phyloP scores from a whole-genome alignment of 345 rosid genomes.

The Rhizophora apiculata region DNA sequence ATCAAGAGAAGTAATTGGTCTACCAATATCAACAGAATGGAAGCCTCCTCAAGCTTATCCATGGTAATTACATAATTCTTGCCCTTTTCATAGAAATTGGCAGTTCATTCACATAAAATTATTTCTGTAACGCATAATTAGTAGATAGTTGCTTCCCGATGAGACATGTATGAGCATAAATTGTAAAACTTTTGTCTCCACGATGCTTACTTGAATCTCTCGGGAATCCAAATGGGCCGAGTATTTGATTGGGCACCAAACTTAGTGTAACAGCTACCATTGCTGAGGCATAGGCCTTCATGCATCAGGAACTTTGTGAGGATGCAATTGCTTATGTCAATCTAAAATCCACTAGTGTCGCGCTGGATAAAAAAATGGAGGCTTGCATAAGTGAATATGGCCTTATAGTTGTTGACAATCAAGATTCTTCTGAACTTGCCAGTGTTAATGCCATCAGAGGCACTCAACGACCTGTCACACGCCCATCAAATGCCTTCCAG shows the following conservation, averaged over 20 bases:
- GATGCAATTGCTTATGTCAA: conserved; percentile 49
- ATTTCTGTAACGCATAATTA: no score
- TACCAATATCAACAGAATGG: conserved; percentile 51
- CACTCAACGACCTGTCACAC: neutral
- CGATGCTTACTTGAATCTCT: conserved; percentile 6
- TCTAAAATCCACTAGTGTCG: conserved; percentile 56
- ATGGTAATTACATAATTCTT: conserved; percentile 31
- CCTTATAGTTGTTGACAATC: conserved; percentile 26
- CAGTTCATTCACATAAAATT: neutral
- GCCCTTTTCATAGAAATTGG: neutral
- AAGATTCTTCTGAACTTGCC: conserved; percentile 9
- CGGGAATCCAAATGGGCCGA: conserved; percentile 36
- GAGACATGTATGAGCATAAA: no score
- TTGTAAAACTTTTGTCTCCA: neutral
- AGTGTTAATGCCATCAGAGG: neutral
- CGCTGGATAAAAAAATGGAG: conserved; percentile 45
- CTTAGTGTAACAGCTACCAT: conserved; percentile 40
- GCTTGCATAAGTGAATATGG: conserved; percentile 70
- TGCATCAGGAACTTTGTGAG: conserved; percentile 41
- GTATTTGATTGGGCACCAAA: conserved; percentile 47
- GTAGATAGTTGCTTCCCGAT: neutral
- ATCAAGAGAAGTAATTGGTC: conserved; percentile 54
- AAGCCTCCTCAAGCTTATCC: conserved; percentile 51
- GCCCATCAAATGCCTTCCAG: conserved; percentile 20
- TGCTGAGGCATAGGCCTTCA: conserved; percentile 39